These are phyloP conservation scores for Botryosphaeria agaves DNA, from an alignment of 2,329 filamentous ascomycete genomes.

Conservation along the genomic window DNA sequence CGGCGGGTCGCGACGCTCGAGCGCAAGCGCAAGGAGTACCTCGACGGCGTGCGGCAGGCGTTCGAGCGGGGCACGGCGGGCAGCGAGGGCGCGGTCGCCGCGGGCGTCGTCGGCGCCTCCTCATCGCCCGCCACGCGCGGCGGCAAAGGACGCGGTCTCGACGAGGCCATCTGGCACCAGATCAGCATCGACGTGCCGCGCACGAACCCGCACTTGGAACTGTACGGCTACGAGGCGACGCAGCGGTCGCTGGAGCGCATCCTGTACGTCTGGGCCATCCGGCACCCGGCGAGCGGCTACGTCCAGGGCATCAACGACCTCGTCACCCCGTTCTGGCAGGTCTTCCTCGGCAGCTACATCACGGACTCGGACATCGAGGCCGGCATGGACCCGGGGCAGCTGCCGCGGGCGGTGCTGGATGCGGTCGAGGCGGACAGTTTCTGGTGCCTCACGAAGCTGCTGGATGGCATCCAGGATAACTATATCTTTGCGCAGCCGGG, in stretches of 20 bases:
- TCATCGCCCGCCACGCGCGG: conserved; percentile 15
- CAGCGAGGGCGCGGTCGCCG: conserved; percentile 20
- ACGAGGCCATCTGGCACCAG: conserved; percentile 98
- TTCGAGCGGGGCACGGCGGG: conserved; percentile 37
- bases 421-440: conserved; percentile 96
- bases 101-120: conserved; percentile 35
- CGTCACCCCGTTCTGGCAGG: conserved; percentile 95
- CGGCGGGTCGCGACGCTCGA: conserved; percentile 78
- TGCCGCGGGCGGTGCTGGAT: conserved; percentile 79
- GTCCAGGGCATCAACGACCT: conserved; percentile 98
- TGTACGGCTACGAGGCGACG: conserved; percentile 92
- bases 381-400: conserved; percentile 91
- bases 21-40: conserved; percentile 87
- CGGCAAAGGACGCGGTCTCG: conserved; percentile 55
- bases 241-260: conserved; percentile 89
- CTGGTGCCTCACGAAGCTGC: conserved; percentile 92
- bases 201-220: conserved; percentile 86
- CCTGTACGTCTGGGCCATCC: conserved; percentile 91
- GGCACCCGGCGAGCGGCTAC: conserved; percentile 92
- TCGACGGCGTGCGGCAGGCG: conserved; percentile 67
- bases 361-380: conserved; percentile 83
- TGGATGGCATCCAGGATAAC: conserved; percentile 98
- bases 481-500: conserved; percentile 97
- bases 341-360: conserved; percentile 88
- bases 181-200: conserved; percentile 96